These are phyloP conservation scores for Paraconiothyrium sp. DNA, from an alignment of 2,329 filamentous ascomycete genomes.

Conservation along the genomic window DNA sequence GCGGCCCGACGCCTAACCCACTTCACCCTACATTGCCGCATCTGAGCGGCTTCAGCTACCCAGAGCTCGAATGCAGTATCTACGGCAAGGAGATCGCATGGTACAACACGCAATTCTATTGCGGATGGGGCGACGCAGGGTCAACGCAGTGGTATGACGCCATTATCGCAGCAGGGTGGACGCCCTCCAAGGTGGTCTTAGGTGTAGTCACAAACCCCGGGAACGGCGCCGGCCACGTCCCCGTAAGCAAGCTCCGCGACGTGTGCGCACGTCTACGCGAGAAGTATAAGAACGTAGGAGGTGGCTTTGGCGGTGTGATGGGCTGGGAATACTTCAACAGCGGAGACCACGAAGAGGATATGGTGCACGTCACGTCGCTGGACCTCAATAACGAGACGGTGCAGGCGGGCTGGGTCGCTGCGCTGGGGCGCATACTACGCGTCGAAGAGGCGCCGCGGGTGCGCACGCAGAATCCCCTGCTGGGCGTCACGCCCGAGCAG, in stretches of 20 bases:
- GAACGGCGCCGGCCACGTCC: constrained; percentile 73
- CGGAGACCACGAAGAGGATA: constrained; percentile 41
- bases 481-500: constrained; percentile 42
- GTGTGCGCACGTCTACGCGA: constrained; percentile 67
- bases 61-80: constrained; percentile 68
- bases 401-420: constrained; percentile 69
- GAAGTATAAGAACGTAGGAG: constrained; percentile 60
- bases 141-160: constrained; percentile 62
- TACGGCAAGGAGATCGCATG: constrained; percentile 69
- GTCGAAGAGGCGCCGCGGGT: constrained; percentile 36
- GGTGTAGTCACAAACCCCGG: constrained; percentile 81
- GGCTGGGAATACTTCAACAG: constrained; percentile 97
- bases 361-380: constrained; percentile 35
- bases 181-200: constrained; percentile 76
- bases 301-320: constrained; percentile 83
- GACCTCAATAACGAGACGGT: constrained; percentile 38
- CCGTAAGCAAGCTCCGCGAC: constrained; percentile 64
- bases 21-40: constrained; percentile 59
- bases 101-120: constrained; percentile 96
- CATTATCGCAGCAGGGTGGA: constrained; percentile 72
- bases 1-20: constrained; percentile 42
- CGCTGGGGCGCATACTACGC: constrained; percentile 64
- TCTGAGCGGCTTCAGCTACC: constrained; percentile 84
- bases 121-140: constrained; percentile 79
- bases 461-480: constrained; percentile 27